phyloP scores from a whole-genome alignment of 768 basidiomycete species.

The Suillus sp. region DNA sequence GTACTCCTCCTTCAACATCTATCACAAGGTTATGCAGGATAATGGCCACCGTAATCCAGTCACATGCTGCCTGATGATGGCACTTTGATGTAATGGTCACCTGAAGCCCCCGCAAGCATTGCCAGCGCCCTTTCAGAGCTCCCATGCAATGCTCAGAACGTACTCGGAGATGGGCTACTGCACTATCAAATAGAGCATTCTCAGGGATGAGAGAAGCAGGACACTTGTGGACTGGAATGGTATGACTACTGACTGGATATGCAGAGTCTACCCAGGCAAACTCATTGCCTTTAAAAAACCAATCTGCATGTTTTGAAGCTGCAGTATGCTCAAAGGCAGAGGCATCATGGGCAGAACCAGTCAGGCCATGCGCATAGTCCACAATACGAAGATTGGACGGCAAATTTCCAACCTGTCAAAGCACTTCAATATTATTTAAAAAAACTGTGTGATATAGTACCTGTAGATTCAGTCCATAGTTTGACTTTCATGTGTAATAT shows the following conservation, averaged over 20 bases:
- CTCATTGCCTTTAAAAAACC: constrained; percentile 32
- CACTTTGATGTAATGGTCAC: constrained; percentile 29
- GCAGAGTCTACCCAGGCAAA: constrained; percentile 24
- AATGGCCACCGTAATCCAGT: constrained; percentile 36
- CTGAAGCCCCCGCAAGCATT: constrained; percentile 21
- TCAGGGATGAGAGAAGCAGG: constrained; percentile 30
- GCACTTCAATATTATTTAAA: not conserved
- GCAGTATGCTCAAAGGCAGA: constrained; percentile 19
- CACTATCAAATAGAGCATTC: constrained; percentile 32
- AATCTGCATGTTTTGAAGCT: constrained; percentile 26
- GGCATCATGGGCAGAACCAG: no score
- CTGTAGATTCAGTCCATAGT: constrained; percentile 29
- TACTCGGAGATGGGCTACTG: not conserved
- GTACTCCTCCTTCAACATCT: constrained; percentile 33
- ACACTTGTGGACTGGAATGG: constrained; percentile 34
- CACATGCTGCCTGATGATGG: constrained; percentile 27
- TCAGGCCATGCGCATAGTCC: not conserved
- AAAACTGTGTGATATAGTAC: not conserved
- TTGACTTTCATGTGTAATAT: constrained; percentile 38
- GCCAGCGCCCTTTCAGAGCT: not conserved
- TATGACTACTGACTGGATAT: constrained; percentile 31
- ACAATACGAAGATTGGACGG: constrained; percentile 7
- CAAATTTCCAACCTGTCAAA: not conserved
- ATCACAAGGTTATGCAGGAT: constrained; percentile 41
- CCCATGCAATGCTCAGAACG: constrained; percentile 3